Base-by-base conservation (phyloP, 148 eudicot species). In the Amaranthus hypochondriacus region DNA sequence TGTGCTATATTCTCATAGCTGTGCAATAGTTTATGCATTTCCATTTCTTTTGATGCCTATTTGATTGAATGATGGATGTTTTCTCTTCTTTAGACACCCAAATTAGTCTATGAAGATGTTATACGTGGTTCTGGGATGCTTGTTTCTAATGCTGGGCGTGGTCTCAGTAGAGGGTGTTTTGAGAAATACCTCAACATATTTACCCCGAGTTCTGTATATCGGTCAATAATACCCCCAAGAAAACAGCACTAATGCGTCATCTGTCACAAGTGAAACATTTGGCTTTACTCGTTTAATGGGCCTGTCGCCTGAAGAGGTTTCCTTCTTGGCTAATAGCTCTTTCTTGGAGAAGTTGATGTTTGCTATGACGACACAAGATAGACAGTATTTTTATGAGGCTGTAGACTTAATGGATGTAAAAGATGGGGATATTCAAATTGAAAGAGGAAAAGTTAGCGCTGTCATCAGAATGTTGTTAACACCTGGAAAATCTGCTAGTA, bases 381-480 rank as follows among this genome's bases (percentile, higher is more conserved):
- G 78, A 39, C 79, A 81, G 71, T 79, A 73, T 83, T 58, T 90
- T 63, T 86, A 90, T 77, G 84, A 74, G 13, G 71, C 86, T 75
- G 76, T 90, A 58, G 86, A 92, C 78, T 79, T 80, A 53, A 73
- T 81, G 87, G 92, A 88, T 75, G 70, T 79, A 54, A 85, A 76
- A 69, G 85, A 83, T 74, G 93, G 83, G 74, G 86, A 78, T 84
- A 72, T 77, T 82, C 73, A 80, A 64, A 58, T 90, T 71, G 96
- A 81, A 76, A 85, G 74, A 81, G 92, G 80, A 57, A 95, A 90
- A 87, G 87, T 92, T 62, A 90, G 97, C 80, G 96, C 92, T 60
- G 87, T 95, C 69, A 87, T 91, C 3, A 87, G 96, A 83, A 87
- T 95, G 97, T 77, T 95, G 82, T 77, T 95, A 69, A 71, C 88